Base-by-base conservation (phyloP, 768 basidiomycete genomes). In the Trametes meyenii region DNA sequence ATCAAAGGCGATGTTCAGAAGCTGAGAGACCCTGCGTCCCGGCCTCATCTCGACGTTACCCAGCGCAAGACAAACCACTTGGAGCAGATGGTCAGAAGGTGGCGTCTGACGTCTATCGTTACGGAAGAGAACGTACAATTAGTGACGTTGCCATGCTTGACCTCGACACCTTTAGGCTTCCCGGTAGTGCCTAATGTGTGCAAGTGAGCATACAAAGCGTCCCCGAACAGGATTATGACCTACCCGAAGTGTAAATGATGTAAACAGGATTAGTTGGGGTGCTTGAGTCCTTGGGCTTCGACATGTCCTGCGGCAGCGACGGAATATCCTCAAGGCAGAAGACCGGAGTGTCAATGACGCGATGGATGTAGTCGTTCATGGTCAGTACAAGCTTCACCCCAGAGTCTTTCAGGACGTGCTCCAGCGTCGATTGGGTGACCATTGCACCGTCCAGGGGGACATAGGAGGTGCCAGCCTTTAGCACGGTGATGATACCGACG, bases 1-100 rank as follows among this genome's bases (percentile, higher is more conserved):
- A 65, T 87, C 86, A 66, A 86, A 87, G 4, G 85, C 81, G 45
- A 87, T 81, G 63, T 86, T 86, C 72, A 87, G 78, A 23, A 86
- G 73, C 65, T 86, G 85, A 8, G 84, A 79, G 21, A 86, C 83
- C 12, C 82, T 78, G 33, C 78, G 66, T 13, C 85, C 84, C 1
- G 83, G 83, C n/a, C 70, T 61, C 82, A 87, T 85, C 35, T 79
- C 78, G 11, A 86, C 74, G 63, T 83, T 85, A n/a, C 84, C 85
- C 24, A 85, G 85, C 19, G 75, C 56, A 8, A 74, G 66, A 55
- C 75, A 76, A 2, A 83, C 70, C 23, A 82, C 81, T 83, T 21
- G 38, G 48, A 56, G 11, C 13, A 5, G 19, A 11, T 13, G n/a
- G 17, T 49, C 29, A 53, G 42, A 35, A 38, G 16, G 8, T 29